Base-by-base conservation (phyloP, 1,284 basidiomycete genomes). In the Ceratorhiza oryzae-sativae region DNA sequence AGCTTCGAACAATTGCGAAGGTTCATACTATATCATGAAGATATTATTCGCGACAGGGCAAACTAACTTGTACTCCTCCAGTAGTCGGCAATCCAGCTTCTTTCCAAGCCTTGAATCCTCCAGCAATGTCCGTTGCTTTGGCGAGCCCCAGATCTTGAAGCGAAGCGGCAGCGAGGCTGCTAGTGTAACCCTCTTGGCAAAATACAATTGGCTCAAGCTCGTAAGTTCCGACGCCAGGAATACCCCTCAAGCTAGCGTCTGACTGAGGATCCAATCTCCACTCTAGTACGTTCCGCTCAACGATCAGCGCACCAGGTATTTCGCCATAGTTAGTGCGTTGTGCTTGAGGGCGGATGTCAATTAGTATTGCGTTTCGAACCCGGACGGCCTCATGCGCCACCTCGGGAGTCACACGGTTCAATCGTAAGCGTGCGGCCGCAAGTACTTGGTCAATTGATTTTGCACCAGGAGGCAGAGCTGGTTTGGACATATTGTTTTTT, bases 241-340 rank as follows among this genome's bases (percentile, higher is more conserved):
- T 39, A 25, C 56, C 23, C 25, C 45, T 68, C 70, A 91, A 79
- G 36, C 86, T 82, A 15, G 84, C 81, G 6, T 84, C 81, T 73
- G 81, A 84, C 65, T 88, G 83, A 3, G 90, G 90, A 79, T 92
- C 91, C 75, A 91, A 87, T 20, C 85, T 82, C 88, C 88, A 90
- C 79, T 91, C 90, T 59, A 91, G 82, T n/a, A 86, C 84, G 76
- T 89, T 90, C 23, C 90, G 84, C 76, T 92, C 90, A 73, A 91
- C 84, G 68, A 88, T 79, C 68, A 91, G 80, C 13, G 89, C 84
- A 0, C 90, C 89, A 9, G 83, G 82, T 73, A 92, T 88, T 0
- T 79, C 80, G 0, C 90, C 90, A 48, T 85, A 82, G 36, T 78
- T 77, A 10, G 81, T 80, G 15, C 90, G 84, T 77, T 90, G 86